These are phyloP conservation scores for Rhizopogon parksii DNA, from an alignment of 1,284 basidiomycete genomes.

Conservation along the genomic window DNA sequence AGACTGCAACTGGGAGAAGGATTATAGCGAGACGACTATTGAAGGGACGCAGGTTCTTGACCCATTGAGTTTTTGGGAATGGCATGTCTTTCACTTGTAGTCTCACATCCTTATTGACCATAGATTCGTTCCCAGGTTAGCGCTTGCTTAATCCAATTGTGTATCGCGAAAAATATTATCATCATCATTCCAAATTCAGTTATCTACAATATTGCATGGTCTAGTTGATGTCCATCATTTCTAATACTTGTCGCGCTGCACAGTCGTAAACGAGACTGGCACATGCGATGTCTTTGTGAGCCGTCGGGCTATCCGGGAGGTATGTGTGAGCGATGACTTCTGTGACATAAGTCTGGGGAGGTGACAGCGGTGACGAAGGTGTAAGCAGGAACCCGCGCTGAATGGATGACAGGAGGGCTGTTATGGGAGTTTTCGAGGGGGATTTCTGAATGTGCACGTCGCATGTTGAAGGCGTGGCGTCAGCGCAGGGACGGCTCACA, in stretches of 20 bases:
- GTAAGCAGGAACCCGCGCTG: conserved; percentile 62
- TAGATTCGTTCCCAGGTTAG: not conserved
- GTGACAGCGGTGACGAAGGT: conserved; percentile 52
- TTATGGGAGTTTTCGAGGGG: conserved; percentile 54
- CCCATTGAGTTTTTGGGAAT: conserved; percentile 23
- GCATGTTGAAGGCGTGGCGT: not conserved
- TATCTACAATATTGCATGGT: not conserved
- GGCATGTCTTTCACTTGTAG: conserved; percentile 1
- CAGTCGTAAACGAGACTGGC: not conserved
- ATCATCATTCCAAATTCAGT: too few species aligned
- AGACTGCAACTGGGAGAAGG: conserved; percentile 24
- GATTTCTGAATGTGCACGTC: not conserved
- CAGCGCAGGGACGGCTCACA: not conserved
- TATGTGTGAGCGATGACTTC: conserved; percentile 1
- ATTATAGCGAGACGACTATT: conserved; percentile 33
- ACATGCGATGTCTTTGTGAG: not conserved
- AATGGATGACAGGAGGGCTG: conserved; percentile 59
- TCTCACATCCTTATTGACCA: not conserved
- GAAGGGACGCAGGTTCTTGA: conserved; percentile 32
- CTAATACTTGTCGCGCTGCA: conserved; percentile 1
- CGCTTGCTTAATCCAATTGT: not conserved
- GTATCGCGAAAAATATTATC: too few species aligned
- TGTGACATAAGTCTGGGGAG: conserved; percentile 42
- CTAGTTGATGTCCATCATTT: conserved; percentile 10
- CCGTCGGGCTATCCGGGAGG: not conserved